Evolutionary conservation across 768 basidiomycete genomes (phyloP).

Genomic region (Agaricus bisporus): DNA sequence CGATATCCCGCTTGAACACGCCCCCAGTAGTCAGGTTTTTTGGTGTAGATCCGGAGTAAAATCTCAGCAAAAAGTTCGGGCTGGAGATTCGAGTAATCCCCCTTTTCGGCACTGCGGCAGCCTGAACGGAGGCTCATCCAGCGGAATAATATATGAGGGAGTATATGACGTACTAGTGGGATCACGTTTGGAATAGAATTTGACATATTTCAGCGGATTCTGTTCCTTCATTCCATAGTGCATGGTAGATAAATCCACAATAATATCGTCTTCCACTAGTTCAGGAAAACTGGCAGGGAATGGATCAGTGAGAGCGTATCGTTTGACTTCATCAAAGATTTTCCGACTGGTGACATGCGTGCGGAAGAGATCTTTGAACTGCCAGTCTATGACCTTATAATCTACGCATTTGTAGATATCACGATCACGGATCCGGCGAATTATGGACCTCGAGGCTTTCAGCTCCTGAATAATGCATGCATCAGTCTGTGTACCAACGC

Average conservation of each 20-base stretch:
- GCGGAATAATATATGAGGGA: background rate
- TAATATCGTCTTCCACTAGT: constrained; percentile 44
- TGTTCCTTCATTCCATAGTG: constrained; percentile 72
- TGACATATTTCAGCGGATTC: constrained; percentile 64
- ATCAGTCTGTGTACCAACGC: background rate
- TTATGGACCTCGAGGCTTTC: constrained; percentile 47
- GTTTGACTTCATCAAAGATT: constrained; percentile 38
- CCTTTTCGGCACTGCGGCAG: constrained; percentile 36
- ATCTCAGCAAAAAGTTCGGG: constrained; percentile 65
- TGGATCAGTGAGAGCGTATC: constrained; percentile 19
- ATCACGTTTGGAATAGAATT: constrained; percentile 67
- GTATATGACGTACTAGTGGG: constrained; percentile 40
- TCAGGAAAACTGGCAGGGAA: constrained; percentile 16
- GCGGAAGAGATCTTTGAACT: constrained; percentile 26
- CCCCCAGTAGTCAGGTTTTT: constrained; percentile 49
- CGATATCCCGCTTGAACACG: constrained; percentile 69
- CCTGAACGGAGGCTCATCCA: constrained; percentile 23
- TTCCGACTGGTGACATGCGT: constrained; percentile 31
- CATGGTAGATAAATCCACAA: constrained; percentile 58
- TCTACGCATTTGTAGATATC: constrained; percentile 71
- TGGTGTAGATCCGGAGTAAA: constrained; percentile 64
- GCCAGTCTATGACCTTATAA: constrained; percentile 46
- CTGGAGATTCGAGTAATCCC: constrained; percentile 60
- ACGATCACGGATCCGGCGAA: constrained; percentile 55
- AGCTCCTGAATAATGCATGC: constrained; percentile 42